Conservation (phyloP, 1,284 basidiomycete species). For the Ceratobasidium sp. region DNA sequence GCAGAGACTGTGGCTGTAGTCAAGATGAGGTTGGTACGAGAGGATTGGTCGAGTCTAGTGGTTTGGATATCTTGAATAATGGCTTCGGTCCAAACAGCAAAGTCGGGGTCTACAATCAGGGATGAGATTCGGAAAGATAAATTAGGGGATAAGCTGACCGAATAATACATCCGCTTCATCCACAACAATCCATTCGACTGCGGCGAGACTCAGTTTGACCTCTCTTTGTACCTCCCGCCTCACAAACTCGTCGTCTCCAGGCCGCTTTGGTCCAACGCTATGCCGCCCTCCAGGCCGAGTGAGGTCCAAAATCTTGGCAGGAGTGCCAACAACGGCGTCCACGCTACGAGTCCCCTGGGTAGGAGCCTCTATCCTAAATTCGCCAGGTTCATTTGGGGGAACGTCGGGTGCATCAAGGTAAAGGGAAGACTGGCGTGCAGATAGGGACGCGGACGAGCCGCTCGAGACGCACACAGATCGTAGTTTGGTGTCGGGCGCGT, state of each 20-base stretch:
- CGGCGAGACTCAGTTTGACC: constrained; percentile 69
- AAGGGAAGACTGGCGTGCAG: constrained; percentile 15
- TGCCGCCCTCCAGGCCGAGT: constrained; percentile 32
- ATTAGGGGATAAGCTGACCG: constrained; percentile 66
- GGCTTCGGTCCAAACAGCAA: constrained; percentile 74
- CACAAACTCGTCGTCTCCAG: constrained; percentile 10
- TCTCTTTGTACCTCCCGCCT: constrained; percentile 50
- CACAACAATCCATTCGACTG: constrained; percentile 85
- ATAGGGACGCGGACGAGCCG: constrained; percentile 55
- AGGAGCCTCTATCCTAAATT: constrained; percentile 49
- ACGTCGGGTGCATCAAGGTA: background rate
- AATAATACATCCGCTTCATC: constrained; percentile 93
- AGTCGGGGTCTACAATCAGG: constrained; percentile 73
- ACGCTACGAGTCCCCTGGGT: constrained; percentile 59
- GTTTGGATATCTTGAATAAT: constrained; percentile 75
- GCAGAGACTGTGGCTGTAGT: constrained; percentile 93
- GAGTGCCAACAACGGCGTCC: constrained; percentile 83
- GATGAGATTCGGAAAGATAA: background rate
- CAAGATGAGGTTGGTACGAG: constrained; percentile 82
- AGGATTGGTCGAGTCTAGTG: constrained; percentile 58
- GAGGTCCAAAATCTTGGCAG: constrained; percentile 54
- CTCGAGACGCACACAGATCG: constrained; percentile 76
- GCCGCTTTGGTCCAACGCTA: constrained; percentile 32
- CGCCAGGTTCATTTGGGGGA: constrained; percentile 9
- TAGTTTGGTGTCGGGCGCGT: constrained; percentile 68